phyloP scores from a whole-genome alignment of 139 green algal genomes.

The Marvania coccoides region DNA sequence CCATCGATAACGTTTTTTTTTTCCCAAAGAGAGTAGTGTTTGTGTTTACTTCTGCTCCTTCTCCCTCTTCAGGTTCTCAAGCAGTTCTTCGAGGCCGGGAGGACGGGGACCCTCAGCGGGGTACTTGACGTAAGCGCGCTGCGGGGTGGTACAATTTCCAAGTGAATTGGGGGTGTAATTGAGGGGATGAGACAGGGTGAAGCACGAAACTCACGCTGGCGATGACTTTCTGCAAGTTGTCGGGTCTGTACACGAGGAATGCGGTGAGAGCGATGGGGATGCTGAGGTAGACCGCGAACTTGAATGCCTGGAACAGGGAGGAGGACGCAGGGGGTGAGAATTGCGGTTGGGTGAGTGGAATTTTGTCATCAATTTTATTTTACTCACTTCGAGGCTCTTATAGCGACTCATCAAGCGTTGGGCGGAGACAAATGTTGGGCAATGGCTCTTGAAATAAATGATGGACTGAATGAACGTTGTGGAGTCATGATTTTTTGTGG shows the following conservation, averaged over 20 bases:
- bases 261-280: slow-evolving; percentile 60
- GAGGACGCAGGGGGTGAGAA: neutral
- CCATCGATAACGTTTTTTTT: neutral
- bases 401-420: neutral
- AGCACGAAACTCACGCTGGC: neutral
- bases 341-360: neutral
- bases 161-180: neutral
- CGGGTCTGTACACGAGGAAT: slow-evolving; percentile 44
- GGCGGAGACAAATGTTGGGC: too few species aligned
- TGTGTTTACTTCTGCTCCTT: neutral
- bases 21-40: neutral
- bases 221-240: slow-evolving; percentile 55
- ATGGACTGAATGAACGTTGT: too few species aligned
- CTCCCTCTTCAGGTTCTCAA: slow-evolving; percentile 3
- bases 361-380: neutral
- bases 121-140: slow-evolving; percentile 38
- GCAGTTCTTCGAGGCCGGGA: slow-evolving; percentile 22
- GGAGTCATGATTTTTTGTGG: too few species aligned
- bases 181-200: neutral
- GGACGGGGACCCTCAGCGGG: slow-evolving; percentile 24
- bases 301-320: slow-evolving; percentile 52
- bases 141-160: neutral
- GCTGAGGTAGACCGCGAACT: slow-evolving; percentile 61
- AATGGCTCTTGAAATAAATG: too few species aligned
- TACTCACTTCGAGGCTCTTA: neutral